Base-by-base conservation (phyloP, 2,329 filamentous ascomycete species). In the Alternaria infectoria region DNA sequence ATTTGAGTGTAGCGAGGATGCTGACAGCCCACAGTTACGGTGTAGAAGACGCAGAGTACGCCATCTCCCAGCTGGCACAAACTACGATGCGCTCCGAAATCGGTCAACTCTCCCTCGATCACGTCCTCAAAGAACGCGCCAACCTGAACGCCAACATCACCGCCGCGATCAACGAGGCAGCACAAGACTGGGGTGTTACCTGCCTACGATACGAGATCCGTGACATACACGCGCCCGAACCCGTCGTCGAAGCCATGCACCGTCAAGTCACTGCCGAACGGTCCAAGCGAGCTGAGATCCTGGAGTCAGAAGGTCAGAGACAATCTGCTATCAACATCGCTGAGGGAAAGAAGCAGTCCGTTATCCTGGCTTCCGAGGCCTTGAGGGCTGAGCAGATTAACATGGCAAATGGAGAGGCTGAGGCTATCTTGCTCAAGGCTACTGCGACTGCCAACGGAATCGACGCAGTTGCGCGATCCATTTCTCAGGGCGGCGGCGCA, bases 11-110 rank as follows among this genome's bases (percentile, higher is more conserved):
- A 11, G n/a, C 9, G 4, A 8, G 2, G 11, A n/a, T 64, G 28
- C 69, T 76, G 36, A 77, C 25, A 49, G 1, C 2, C 12, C 3
- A 3, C 68, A 97, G 93, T 81, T 99, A 99, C 79, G 96, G 96
- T 40, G 96, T 99, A 30, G 96, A 99, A 83, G 96, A 99, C 78
- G 95, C 96, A 66, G 96, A 99, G 80, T 99, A 99, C 81, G 96
- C 96, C 81, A 98, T 99, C 79, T 96, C 93, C 9, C 96, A 99
- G 79, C 90, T 99, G 50, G 96, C 96, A 15, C 96, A 99, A 83
- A 99, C 96, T 11, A 98, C 96, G 0, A 99, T 99, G 96, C 93
- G 96, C 75, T 96, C 92, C 76, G 96, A 99, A 82, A 99, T 99
- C 74, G 96, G 96, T 69, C 96, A 98, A 81, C 87, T 99, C 64